Evolutionary conservation across 352 stramenopile species (phyloP), one percentile per base, ranked within the genome.

Genomic region (Pythium sp.): DNA sequence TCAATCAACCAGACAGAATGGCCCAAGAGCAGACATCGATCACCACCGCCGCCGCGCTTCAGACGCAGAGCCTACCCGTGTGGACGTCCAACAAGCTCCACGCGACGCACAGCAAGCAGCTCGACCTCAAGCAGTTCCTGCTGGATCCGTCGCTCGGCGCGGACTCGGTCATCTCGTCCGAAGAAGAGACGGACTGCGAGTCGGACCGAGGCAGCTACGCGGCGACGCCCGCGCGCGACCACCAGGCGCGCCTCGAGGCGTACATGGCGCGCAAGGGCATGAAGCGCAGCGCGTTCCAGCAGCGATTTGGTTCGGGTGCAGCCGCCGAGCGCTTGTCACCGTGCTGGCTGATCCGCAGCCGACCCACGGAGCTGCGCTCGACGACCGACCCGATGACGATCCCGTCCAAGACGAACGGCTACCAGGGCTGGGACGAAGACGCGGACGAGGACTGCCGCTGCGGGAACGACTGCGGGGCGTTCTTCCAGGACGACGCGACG

Each of bases 161-260:
- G 41, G 67, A 87, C 46, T 74, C 74, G 26, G 51, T 72, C 56
- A 75, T 76, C 47, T 76, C 80, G 26, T 91, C 82, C 32, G 76
- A 85, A 46, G 81, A 89, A 41, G 83, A 91, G 66, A 91, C 83
- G 8, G 81, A 91, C 76, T 85, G 76, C 69, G 83, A 91, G 64
- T 87, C 81, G 61, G 81, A 89, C 51, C 78, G 74, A 28, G 80
- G 74, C 54, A 80, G 76, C 70, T 71, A 72, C 72, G 36, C 36
- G 12, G 12, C 36, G 36, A 83, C 72, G 22, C 76, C 81, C 0
- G 74, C 72, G 69, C 75, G 74, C 65, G 79, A 84, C 54, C 77
- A 85, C 57, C 67, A 82, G 66, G 68, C 79, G 68, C 77, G 83
- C 62, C 79, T 86, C 72, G 65, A 81, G 30, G 73, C 56, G 51